Evolutionary conservation across 345 rosid species (phyloP), one percentile per base, ranked within the genome.

Genomic region (Eutrema yunnanense): DNA sequence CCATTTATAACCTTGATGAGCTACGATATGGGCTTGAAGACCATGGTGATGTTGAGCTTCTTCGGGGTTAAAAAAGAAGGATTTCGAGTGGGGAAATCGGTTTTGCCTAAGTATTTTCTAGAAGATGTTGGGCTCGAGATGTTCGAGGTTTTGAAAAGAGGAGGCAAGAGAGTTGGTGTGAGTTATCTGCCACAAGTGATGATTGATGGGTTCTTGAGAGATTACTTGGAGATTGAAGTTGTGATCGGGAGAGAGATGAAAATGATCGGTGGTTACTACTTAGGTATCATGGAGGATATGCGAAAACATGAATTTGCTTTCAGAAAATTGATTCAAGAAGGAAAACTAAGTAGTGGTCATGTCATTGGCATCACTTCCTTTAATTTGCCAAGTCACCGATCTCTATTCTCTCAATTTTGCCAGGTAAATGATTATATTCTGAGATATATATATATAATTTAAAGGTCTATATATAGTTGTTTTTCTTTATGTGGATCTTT

Each of bases 41-140:
- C 81, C 9, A 78, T 87, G 89, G 86, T 82, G 16, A 74, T 87
- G 62, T 58, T 84, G 27, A 72, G 84, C 67, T 86, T 87, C 75
- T 57, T 74, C 4, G 91, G 96, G 6, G 32, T 90, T 14, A 79
- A 6, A 40, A 78, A 66, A 65, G 77, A 74, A 34, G 78, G 53
- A 2, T 84, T 83, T 37, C 75, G 72, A 29, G 54, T 64, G 2
- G 89, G 90, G 46, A 82, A 65, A 40, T 36, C 81, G 14, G 85
- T 90, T 43, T 58, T 86, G 80, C 91, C 90, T 29, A 86, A 87
- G 81, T 82, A 73, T 22, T 85, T 85, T n/a, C 52, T 86, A 4
- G 88, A 86, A 67, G 87, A 86, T 76, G 84, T 86, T 42, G 91
- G 87, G 5, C 4, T 50, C 6, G 87, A 85, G 69, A 84, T 82